phyloP scores from a whole-genome alignment of 257 asterid species.

The Mitragyna speciosa region DNA sequence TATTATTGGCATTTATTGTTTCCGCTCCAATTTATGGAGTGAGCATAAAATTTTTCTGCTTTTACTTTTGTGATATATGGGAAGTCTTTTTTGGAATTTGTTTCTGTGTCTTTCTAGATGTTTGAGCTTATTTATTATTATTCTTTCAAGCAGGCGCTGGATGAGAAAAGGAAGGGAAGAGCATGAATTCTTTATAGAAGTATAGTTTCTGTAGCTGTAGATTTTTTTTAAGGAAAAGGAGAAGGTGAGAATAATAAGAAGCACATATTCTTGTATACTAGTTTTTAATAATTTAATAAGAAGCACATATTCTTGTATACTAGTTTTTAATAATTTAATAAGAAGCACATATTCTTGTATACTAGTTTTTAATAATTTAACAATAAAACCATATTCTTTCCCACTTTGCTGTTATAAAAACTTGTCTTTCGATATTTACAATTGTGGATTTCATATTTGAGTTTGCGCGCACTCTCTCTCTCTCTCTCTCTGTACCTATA shows the following conservation, averaged over 20 bases:
- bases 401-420: conserved; percentile 6
- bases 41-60: too few relatives aligned
- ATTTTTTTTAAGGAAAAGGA: conserved; percentile 52
- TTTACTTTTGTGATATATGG: neutral
- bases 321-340: conserved; percentile 26
- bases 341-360: conserved; percentile 38
- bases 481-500: neutral
- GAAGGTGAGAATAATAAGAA: conserved; percentile 29
- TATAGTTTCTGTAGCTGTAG: conserved; percentile 43
- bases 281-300: conserved; percentile 21
- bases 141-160: conserved; percentile 60
- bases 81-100: neutral
- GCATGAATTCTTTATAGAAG: conserved; percentile 33
- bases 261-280: conserved; percentile 40
- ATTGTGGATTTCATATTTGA: neutral
- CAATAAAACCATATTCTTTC: conserved; percentile 18
- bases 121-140: neutral
- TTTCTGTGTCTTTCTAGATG: neutral
- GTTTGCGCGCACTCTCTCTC: neutral
- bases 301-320: conserved; percentile 37
- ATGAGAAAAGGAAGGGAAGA: conserved; percentile 80
- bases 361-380: conserved; percentile 26
- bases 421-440: neutral
- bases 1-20: neutral
- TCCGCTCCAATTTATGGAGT: neutral